Evolutionary conservation across 1,139 yeast genomes (phyloP), one percentile per base, ranked within the genome.

Genomic region (Candida tropicalis): DNA sequence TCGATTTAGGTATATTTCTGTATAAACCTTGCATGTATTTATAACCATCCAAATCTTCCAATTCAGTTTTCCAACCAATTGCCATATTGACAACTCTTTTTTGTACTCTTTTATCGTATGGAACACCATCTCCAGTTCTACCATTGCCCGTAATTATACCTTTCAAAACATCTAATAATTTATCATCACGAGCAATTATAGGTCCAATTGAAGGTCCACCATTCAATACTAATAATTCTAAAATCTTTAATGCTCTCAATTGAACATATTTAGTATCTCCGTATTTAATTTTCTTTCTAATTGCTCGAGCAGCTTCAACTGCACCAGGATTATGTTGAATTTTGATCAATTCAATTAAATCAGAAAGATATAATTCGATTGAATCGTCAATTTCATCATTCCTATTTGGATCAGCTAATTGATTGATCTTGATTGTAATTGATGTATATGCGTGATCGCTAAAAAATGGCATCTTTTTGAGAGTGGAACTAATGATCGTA

Each of bases 301-400:
- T 70, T 1, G 96, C 95, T 41, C 98, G 73, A 0, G 97, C 97
- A 1, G 96, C 95, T 62, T 91, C 98, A 9, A 73, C 67, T 1
- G 89, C 81, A 1, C 95, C 75, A 16, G 59, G 47, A 10, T 55
- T 37, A 0, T 66, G 65, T 56, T 73, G 79, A 33, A 71, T 54
- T 45, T 65, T 61, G 47, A 73, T 72, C 45, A 73, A 58, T 20
- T 70, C 66, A 23, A 73, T 53, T 29, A 73, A 59, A 44, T 70
- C 75, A 4, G 68, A 58, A 32, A 73, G 57, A 39, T 66, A 63
- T 10, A 70, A 61, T 46, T 72, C 78, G 16, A 65, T 46, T 7
- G 62, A 40, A 25, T 66, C 69, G 40, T 71, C 76, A 15, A 65
- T 56, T 28, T 65, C 68, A 31, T 63, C 67, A 44, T 66, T 65